Conservation (phyloP, 176 grass and related monocot genomes). For the Microstegium vimineum region DNA sequence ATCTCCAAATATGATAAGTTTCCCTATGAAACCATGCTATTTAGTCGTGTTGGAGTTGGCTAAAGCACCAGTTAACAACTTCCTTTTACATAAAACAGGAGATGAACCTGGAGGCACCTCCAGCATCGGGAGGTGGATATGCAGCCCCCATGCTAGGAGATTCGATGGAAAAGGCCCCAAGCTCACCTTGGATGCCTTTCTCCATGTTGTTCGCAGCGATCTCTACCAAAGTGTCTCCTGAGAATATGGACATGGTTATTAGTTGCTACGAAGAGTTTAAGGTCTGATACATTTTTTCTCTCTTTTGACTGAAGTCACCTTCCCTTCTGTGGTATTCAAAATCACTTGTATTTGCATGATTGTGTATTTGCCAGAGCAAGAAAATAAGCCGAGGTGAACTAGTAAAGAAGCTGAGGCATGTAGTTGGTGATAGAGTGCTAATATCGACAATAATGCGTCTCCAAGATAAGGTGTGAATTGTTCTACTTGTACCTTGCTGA, state of each 20-base stretch:
- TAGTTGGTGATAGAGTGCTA: conserved; percentile 87
- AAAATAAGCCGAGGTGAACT: conserved; percentile 82
- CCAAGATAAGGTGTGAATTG: conserved; percentile 63
- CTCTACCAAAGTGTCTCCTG: conserved; percentile 79
- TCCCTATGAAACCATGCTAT: conserved; percentile 36
- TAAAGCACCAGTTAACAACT: conserved; percentile 19
- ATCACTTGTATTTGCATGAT: not conserved
- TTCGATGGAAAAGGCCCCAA: conserved; percentile 55
- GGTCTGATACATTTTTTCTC: conserved; percentile 32
- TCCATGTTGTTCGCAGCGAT: conserved; percentile 98
- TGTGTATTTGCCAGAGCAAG: conserved; percentile 48
- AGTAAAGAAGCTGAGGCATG: conserved; percentile 76
- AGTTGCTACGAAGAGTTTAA: conserved; percentile 91
- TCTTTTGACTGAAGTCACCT: not conserved
- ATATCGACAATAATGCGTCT: conserved; percentile 93
- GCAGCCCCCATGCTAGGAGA: conserved; percentile 48
- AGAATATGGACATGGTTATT: conserved; percentile 85
- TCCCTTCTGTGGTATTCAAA: not conserved
- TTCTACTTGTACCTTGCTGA: not conserved
- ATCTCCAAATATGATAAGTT: conserved; percentile 60
- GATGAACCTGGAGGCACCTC: conserved; percentile 37
- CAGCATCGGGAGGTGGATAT: conserved; percentile 44
- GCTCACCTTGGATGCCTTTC: conserved; percentile 97
- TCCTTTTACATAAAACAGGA: conserved; percentile 44
- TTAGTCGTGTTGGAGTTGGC: conserved; percentile 1